A percentile compares a stretch with the other conserved stretches of the same genome.
phyloP scores from a whole-genome alignment of 495 filamentous ascomycete species.

The Aspergillus steynii region DNA sequence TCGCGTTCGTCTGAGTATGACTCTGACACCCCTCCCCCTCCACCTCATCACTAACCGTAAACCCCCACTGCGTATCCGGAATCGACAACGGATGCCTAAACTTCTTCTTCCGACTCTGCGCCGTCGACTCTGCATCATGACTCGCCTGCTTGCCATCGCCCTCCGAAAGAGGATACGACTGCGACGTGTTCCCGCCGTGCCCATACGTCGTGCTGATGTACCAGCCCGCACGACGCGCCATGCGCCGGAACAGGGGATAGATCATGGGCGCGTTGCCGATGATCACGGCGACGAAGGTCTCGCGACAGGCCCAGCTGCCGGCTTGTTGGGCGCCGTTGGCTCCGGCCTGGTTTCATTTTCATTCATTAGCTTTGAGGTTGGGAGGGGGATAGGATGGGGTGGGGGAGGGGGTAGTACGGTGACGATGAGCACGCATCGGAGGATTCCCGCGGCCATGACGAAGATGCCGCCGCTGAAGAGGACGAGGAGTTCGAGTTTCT shows the following conservation, averaged over 20 bases:
- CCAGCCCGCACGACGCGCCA: slow-evolving; percentile 32
- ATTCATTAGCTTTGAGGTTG: background rate
- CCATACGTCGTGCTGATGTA: slow-evolving; percentile 26
- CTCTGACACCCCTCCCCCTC: slow-evolving; percentile 29
- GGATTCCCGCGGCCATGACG: slow-evolving; percentile 58
- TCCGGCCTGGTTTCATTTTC: slow-evolving; percentile 30
- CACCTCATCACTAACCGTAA: slow-evolving; percentile 42
- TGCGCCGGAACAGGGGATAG: slow-evolving; percentile 50
- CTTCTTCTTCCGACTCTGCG: slow-evolving; percentile 21
- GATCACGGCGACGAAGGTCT: slow-evolving; percentile 61
- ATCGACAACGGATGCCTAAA: slow-evolving; percentile 43
- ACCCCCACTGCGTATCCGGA: slow-evolving; percentile 41
- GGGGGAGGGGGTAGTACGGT: slow-evolving; percentile 36
- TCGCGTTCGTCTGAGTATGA: background rate
- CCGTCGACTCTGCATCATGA: slow-evolving; percentile 12
- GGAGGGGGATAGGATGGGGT: background rate
- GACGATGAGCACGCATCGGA: slow-evolving; percentile 58
- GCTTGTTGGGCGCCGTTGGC: slow-evolving; percentile 53
- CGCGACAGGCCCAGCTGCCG: slow-evolving; percentile 62
- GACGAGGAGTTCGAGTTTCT: slow-evolving; percentile 54
- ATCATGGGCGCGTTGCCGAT: slow-evolving; percentile 63
- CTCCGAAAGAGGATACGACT: slow-evolving; percentile 32
- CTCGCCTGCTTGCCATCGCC: slow-evolving; percentile 11
- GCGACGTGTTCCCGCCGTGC: slow-evolving; percentile 15
- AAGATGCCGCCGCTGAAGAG: slow-evolving; percentile 62